A percentile compares a stretch with the other conserved stretches of the same genome.
Evolutionary conservation across 257 asterid species (phyloP).

Genomic region (Solanum tarijense): DNA sequence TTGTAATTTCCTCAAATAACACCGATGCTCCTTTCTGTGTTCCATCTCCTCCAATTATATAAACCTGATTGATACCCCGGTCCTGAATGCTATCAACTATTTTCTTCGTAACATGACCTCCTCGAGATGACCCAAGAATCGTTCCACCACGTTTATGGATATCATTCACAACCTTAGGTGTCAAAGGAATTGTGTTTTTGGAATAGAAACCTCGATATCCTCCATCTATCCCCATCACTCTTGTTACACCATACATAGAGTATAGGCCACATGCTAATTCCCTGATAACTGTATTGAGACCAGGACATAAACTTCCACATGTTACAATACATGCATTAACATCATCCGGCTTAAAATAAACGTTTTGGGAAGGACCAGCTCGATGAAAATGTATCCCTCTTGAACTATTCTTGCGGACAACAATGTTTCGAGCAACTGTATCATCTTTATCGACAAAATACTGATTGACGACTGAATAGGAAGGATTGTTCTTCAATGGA

Average conservation of each 20-base stretch:
- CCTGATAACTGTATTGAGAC: constrained; percentile 19
- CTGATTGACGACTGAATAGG: constrained; percentile 85
- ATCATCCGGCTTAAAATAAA: constrained; percentile 67
- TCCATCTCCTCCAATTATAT: background rate
- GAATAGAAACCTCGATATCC: background rate
- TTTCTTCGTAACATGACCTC: background rate
- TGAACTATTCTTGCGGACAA: constrained; percentile 65
- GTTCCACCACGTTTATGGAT: background rate
- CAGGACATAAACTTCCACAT: constrained; percentile 89
- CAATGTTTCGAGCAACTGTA: constrained; percentile 64
- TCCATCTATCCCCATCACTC: constrained; percentile 63
- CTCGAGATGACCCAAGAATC: background rate
- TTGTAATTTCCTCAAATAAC: background rate
- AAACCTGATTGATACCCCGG: background rate
- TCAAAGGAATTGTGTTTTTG: background rate
- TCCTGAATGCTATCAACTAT: background rate
- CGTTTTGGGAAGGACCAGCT: constrained; percentile 88
- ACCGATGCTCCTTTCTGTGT: background rate
- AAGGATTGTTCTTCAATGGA: constrained; percentile 14
- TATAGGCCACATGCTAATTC: constrained; percentile 66
- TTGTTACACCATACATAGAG: constrained; percentile 68
- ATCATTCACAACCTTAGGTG: background rate
- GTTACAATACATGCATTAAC: constrained; percentile 89
- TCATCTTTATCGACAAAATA: constrained; percentile 76
- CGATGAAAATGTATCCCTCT: constrained; percentile 85